A percentile compares a stretch with the other conserved stretches of the same genome.
These are phyloP conservation scores for Coccinonectria pachysandricola DNA, from an alignment of 2,329 filamentous ascomycete genomes.

Conservation along the genomic window DNA sequence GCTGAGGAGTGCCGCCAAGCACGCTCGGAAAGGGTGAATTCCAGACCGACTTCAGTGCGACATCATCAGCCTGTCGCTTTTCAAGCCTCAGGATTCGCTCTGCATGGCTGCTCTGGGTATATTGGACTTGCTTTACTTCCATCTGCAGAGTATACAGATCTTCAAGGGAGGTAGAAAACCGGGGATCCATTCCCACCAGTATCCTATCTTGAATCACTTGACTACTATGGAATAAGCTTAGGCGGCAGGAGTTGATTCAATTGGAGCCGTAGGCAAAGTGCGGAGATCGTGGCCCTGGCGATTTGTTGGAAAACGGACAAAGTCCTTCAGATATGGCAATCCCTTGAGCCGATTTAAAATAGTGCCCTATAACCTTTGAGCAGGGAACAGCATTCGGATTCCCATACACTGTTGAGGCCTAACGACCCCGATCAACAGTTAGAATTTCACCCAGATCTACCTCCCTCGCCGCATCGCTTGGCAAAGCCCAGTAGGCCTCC, in stretches of 20 bases:
- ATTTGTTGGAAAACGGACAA: too few relatives aligned
- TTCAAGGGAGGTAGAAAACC: conserved; percentile 49
- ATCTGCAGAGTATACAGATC: conserved; percentile 60
- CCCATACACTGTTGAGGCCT: conserved; percentile 7
- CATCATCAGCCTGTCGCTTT: conserved; percentile 57
- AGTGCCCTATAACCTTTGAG: too few relatives aligned
- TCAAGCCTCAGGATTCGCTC: conserved; percentile 53
- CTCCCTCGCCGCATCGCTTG: conserved; percentile 36
- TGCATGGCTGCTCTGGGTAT: conserved; percentile 50
- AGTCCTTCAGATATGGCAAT: too few relatives aligned
- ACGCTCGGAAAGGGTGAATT: conserved; percentile 86
- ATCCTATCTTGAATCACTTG: too few relatives aligned
- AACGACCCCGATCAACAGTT: conserved; percentile 25
- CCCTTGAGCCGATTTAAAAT: too few relatives aligned
- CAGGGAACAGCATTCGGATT: too few relatives aligned
- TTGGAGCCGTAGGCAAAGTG: too few relatives aligned
- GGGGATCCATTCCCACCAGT: conserved; percentile 49
- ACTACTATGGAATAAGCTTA: conserved; percentile 1
- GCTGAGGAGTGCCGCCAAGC: conserved; percentile 71
- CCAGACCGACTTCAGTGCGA: conserved; percentile 77
- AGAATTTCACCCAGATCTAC: conserved; percentile 28
- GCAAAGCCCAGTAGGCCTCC: conserved; percentile 17
- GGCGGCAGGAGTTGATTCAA: neutral
- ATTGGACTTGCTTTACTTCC: conserved; percentile 59
- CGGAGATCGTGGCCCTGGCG: too few relatives aligned